Percentiles rank a stretch among this genome's conserved stretches.
Evolutionary conservation across 345 rosid species (phyloP).

Genomic region (Gynandropsis gynandra): DNA sequence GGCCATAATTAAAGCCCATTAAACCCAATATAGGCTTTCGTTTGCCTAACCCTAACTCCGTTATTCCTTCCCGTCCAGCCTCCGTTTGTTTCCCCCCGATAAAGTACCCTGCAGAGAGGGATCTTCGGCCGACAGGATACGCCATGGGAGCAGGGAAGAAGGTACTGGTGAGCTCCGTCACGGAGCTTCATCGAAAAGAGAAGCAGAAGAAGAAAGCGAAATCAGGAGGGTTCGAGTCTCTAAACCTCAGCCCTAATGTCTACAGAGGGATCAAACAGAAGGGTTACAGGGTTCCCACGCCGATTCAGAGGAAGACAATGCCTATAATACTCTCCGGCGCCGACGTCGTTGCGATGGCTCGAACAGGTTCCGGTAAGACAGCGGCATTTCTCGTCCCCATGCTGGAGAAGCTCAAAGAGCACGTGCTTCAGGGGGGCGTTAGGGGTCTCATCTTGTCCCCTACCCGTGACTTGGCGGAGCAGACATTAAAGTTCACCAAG

Average conservation of each 20-base stretch:
- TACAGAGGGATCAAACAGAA: slow-evolving; percentile 72
- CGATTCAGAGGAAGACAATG: slow-evolving; percentile 95
- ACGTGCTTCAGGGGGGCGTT: slow-evolving; percentile 70
- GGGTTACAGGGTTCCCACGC: slow-evolving; percentile 91
- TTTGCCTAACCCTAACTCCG: no score
- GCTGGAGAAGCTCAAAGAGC: slow-evolving; percentile 80
- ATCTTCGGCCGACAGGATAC: no score
- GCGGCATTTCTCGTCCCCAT: slow-evolving; percentile 91
- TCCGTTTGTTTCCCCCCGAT: no score
- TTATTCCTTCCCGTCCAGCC: no score
- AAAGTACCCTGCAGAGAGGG: no score
- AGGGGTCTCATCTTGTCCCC: slow-evolving; percentile 88
- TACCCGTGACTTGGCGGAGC: slow-evolving; percentile 89
- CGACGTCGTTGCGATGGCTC: slow-evolving; percentile 97
- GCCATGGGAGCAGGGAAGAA: background rate
- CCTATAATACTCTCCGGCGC: slow-evolving; percentile 85
- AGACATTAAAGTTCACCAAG: slow-evolving; percentile 88
- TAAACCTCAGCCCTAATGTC: slow-evolving; percentile 62
- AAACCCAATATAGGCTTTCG: no score
- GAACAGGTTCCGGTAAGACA: slow-evolving; percentile 96
- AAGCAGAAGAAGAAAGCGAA: slow-evolving; percentile 73
- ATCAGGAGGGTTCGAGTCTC: slow-evolving; percentile 94
- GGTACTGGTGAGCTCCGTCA: slow-evolving; percentile 57
- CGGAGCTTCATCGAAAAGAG: slow-evolving; percentile 66
- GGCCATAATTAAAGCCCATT: no score